Percentiles rank a stretch among this genome's conserved stretches.
Conservation (phyloP, 495 filamentous ascomycete species). For the Daldinia grandis region DNA sequence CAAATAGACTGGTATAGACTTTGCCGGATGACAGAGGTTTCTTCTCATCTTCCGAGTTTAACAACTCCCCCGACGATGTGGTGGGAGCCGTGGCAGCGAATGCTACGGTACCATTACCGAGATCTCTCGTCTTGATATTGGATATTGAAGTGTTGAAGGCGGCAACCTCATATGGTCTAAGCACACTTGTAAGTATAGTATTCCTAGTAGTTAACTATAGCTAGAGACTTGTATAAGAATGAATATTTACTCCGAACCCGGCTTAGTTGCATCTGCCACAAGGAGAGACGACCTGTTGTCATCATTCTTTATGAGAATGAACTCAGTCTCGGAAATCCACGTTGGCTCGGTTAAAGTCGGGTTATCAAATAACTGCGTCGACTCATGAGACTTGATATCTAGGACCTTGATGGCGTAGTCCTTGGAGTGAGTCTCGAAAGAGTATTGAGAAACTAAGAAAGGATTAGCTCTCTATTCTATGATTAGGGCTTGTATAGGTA, state of each 20-base stretch:
- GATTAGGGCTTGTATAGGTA: neutral
- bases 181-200: constrained; percentile 5
- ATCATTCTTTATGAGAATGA: constrained; percentile 73
- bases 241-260: constrained; percentile 51
- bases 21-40: constrained; percentile 66
- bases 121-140: constrained; percentile 74
- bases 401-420: constrained; percentile 77
- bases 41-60: constrained; percentile 65
- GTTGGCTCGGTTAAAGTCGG: constrained; percentile 71
- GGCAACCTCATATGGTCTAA: constrained; percentile 66
- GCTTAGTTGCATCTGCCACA: constrained; percentile 64
- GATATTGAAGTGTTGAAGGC: constrained; percentile 72
- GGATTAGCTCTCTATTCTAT: constrained; percentile 10
- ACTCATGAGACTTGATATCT: constrained; percentile 73
- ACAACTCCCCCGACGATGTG: constrained; percentile 67
- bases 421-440: constrained; percentile 81
- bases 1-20: constrained; percentile 75
- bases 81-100: constrained; percentile 72
- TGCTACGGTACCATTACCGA: constrained; percentile 70
- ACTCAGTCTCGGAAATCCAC: constrained; percentile 75
- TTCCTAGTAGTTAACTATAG: neutral
- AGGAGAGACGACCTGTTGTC: constrained; percentile 66
- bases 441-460: constrained; percentile 70
- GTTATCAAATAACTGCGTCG: constrained; percentile 71
- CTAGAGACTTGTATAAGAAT: neutral